Conservation (phyloP, 306 rosid genomes). For the Malus sylvestris region DNA sequence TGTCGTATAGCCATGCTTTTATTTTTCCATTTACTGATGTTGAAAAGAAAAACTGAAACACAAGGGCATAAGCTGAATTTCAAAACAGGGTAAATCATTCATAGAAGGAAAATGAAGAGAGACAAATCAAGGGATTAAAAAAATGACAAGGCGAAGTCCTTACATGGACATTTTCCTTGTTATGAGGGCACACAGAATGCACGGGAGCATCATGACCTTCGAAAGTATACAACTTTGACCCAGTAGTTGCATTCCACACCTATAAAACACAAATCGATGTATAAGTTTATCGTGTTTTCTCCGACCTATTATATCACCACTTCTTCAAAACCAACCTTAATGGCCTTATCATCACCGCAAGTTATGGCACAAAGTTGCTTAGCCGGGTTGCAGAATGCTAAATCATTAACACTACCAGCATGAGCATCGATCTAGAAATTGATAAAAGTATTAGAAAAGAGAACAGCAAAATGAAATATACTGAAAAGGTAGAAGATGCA, state of each 20-base stretch:
- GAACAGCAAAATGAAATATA: background rate
- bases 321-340: conserved; percentile 39
- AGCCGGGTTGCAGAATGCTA: conserved; percentile 30
- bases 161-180: conserved; percentile 73
- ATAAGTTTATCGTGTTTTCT: conserved; percentile 4
- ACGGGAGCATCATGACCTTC: conserved; percentile 92
- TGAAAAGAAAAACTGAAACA: conserved; percentile 49
- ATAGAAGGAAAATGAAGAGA: background rate
- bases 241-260: conserved; percentile 91
- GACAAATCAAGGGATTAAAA: background rate
- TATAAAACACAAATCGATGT: conserved; percentile 14
- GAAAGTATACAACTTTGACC: conserved; percentile 53
- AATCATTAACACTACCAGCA: conserved; percentile 46
- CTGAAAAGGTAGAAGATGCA: background rate
- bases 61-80: conserved; percentile 5
- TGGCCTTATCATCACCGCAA: conserved; percentile 48
- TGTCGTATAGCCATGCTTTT: conserved; percentile 71
- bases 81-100: conserved; percentile 11
- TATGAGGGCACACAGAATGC: conserved; percentile 77
- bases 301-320: background rate
- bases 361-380: conserved; percentile 29
- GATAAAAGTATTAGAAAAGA: conserved; percentile 2
- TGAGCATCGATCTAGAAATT: conserved; percentile 46
- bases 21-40: conserved; percentile 74
- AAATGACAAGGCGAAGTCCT: conserved; percentile 11